These are phyloP conservation scores for Penstemon newberryi DNA, from an alignment of 257 asterid genomes.

Conservation along the genomic window DNA sequence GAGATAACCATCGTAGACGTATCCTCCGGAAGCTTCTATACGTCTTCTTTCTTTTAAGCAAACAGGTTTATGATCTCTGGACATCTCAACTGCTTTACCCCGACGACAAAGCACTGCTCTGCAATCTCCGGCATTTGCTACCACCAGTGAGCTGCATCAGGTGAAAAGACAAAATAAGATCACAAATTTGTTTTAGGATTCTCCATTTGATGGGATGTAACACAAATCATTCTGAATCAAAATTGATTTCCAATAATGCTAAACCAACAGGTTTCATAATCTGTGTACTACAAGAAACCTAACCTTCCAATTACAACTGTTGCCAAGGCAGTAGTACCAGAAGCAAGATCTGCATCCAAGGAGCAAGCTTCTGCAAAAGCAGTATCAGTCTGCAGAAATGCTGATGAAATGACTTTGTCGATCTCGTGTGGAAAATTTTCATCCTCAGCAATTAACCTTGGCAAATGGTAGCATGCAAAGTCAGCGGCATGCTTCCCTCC, in stretches of 20 bases:
- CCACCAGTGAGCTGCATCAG: slow-evolving; percentile 70
- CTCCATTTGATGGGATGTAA: background rate
- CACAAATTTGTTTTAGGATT: background rate
- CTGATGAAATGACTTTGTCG: slow-evolving; percentile 72
- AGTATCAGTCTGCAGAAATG: slow-evolving; percentile 79
- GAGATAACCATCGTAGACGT: slow-evolving; percentile 79
- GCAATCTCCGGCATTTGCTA: slow-evolving; percentile 98
- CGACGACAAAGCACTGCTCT: slow-evolving; percentile 93
- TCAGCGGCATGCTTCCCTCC: slow-evolving; percentile 99
- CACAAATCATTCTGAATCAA: background rate
- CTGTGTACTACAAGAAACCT: slow-evolving; percentile 11
- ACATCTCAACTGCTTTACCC: slow-evolving; percentile 96
- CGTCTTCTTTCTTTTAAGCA: slow-evolving; percentile 63
- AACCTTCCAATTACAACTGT: slow-evolving; percentile 88
- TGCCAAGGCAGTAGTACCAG: slow-evolving; percentile 97
- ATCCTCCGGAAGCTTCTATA: slow-evolving; percentile 94
- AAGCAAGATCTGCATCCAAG: slow-evolving; percentile 78
- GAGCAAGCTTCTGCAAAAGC: slow-evolving; percentile 94
- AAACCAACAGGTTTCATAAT: background rate
- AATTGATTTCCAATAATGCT: background rate
- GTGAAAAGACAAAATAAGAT: background rate
- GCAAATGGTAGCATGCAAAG: slow-evolving; percentile 80
- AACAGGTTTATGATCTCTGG: slow-evolving; percentile 84
- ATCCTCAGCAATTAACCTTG: slow-evolving; percentile 72
- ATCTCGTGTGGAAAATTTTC: slow-evolving; percentile 70